Percentiles rank a stretch among this genome's conserved stretches.
phyloP scores from a whole-genome alignment of 1,139 yeast species.

The Candida tropicalis region DNA sequence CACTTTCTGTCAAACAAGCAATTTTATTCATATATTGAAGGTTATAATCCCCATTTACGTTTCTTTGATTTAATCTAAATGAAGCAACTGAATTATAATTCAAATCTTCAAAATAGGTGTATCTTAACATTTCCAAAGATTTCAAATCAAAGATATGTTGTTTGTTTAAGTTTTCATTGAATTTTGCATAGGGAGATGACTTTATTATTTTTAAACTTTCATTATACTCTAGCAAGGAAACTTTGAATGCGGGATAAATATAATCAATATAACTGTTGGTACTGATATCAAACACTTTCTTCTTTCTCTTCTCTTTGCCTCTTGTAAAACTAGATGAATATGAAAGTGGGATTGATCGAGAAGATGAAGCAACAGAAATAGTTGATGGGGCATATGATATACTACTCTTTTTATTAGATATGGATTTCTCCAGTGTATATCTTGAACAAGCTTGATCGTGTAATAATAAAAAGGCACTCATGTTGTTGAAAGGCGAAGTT shows the following conservation, averaged over 20 bases:
- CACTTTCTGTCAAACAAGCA: not conserved
- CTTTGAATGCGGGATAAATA: slow-evolving; percentile 18
- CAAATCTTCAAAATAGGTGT: slow-evolving; percentile 26
- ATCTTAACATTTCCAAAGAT: slow-evolving; percentile 23
- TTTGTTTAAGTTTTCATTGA: slow-evolving; percentile 15
- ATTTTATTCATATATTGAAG: slow-evolving; percentile 18
- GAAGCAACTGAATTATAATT: slow-evolving; percentile 12
- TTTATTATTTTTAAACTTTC: slow-evolving; percentile 11
- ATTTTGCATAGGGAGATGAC: slow-evolving; percentile 14
- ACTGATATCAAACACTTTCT: slow-evolving; percentile 20
- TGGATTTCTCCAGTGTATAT: too few species aligned
- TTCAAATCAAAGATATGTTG: slow-evolving; percentile 19
- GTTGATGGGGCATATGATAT: not conserved
- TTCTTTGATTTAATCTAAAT: slow-evolving; percentile 6
- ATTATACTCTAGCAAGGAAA: slow-evolving; percentile 19
- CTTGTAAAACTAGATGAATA: not conserved
- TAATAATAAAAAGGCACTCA: too few species aligned
- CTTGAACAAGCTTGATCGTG: too few species aligned
- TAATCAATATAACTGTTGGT: slow-evolving; percentile 17
- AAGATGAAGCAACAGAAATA: not conserved
- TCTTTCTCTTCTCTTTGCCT: slow-evolving; percentile 6
- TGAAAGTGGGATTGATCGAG: not conserved
- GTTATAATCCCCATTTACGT: slow-evolving; percentile 6
- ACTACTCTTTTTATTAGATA: not conserved
- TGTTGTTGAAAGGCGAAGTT: too few species aligned